These are phyloP conservation scores for Auxenochlorella pyrenoidosa DNA, from an alignment of 139 green algal genomes.

Conservation along the genomic window DNA sequence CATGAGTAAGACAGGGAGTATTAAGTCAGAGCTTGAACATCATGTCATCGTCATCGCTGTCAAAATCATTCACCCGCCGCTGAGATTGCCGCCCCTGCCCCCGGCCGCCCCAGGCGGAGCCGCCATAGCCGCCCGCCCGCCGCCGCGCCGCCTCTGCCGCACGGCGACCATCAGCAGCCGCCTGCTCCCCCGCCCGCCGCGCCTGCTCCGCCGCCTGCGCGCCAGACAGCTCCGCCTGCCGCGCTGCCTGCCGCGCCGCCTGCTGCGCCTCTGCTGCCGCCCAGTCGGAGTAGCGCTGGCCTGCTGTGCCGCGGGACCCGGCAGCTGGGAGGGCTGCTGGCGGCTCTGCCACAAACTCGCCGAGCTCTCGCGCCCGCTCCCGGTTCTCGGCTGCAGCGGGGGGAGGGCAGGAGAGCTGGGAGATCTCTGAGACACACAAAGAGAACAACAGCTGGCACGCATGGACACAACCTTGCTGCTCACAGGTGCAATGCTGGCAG, in stretches of 20 bases:
- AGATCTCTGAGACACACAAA: no score
- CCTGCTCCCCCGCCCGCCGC: neutral
- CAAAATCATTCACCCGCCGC: neutral
- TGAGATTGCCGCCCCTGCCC: neutral
- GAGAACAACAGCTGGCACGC: no score
- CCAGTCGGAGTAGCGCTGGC: neutral
- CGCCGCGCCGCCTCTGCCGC: constrained; percentile 5
- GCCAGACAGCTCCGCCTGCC: neutral
- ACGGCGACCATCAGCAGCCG: neutral
- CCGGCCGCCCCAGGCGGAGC: neutral
- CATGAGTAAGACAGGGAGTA: neutral
- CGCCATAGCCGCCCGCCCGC: neutral
- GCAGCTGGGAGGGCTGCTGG: neutral
- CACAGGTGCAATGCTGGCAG: no score
- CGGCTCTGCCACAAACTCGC: neutral
- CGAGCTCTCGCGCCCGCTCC: neutral
- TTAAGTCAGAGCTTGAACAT: neutral
- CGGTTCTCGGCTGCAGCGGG: constrained; percentile 27
- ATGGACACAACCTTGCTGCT: no score
- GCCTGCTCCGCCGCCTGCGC: neutral
- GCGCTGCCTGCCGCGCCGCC: neutral
- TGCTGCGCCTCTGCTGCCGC: neutral
- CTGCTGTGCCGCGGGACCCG: no score
- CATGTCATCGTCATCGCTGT: constrained; percentile 16
- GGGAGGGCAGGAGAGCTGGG: neutral